These are phyloP conservation scores for Pythium rhizo-oryzae DNA, from an alignment of 352 stramenopile species.

Conservation along the genomic window DNA sequence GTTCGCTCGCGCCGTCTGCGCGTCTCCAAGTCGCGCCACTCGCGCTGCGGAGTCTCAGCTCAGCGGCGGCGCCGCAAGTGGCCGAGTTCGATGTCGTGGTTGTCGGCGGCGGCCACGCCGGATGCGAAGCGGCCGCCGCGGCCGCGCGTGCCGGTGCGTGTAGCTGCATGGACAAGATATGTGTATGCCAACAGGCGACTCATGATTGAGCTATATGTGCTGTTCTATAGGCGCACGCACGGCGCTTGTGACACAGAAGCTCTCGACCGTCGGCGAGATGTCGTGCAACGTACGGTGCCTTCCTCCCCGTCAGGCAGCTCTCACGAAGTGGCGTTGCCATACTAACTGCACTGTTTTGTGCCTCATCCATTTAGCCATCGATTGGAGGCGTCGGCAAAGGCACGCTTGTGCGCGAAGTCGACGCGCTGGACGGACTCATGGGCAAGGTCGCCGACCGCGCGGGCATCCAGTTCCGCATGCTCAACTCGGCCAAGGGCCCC, in stretches of 20 bases:
- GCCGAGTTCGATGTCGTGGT: constrained; percentile 82
- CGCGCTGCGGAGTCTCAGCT: constrained; percentile 4
- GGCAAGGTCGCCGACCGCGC: constrained; percentile 93
- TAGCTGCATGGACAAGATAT: too few relatives aligned
- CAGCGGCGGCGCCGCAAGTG: neutral
- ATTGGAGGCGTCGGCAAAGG: constrained; percentile 99
- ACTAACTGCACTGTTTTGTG: too few relatives aligned
- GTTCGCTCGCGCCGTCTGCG: neutral
- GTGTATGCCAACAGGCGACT: too few relatives aligned
- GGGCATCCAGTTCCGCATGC: constrained; percentile 97
- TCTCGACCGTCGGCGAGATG: constrained; percentile 97
- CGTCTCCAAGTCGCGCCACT: neutral
- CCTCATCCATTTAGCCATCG: constrained; percentile 74
- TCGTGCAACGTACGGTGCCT: constrained; percentile 99
- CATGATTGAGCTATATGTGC: too few relatives aligned
- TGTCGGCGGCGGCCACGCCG: constrained; percentile 91
- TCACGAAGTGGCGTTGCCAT: too few relatives aligned
- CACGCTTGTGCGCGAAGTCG: constrained; percentile 98
- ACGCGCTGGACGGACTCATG: constrained; percentile 98
- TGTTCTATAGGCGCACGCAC: constrained; percentile 86
- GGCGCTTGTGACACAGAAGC: constrained; percentile 95
- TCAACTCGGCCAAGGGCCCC: constrained; percentile 95
- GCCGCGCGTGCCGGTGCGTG: constrained; percentile 66
- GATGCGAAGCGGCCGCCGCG: constrained; percentile 91
- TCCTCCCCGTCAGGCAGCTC: too few relatives aligned